A percentile compares a stretch with the other conserved stretches of the same genome.
Evolutionary conservation across 1,139 yeast genomes (phyloP).

Genomic region (Geotrichum bryndzae): DNA sequence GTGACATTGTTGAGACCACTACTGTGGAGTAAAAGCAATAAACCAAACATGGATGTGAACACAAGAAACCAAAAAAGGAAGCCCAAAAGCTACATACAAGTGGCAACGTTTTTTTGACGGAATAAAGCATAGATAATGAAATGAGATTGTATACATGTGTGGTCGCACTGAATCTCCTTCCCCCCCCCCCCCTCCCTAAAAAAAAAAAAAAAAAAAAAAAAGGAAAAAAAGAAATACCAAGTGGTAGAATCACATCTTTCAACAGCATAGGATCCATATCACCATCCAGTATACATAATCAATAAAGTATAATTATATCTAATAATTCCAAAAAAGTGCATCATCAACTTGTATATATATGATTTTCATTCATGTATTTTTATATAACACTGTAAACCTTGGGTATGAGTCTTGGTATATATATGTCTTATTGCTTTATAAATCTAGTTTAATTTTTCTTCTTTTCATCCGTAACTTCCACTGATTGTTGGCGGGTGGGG

Average conservation of each 20-base stretch:
- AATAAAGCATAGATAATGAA: too few species aligned
- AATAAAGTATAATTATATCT: neutral
- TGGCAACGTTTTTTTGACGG: too few species aligned
- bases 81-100: too few species aligned
- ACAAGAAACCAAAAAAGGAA: too few species aligned
- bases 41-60: too few species aligned
- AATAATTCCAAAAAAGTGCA: neutral
- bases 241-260: too few species aligned
- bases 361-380: neutral
- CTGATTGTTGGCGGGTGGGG: constrained; percentile 1
- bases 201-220: neutral
- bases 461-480: neutral
- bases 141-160: too few species aligned
- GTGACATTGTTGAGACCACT: constrained; percentile 33
- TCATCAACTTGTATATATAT: neutral
- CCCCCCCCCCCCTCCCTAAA: neutral
- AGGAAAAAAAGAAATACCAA: neutral
- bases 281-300: neutral
- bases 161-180: too few species aligned
- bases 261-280: too few species aligned
- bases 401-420: too few species aligned
- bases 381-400: too few species aligned
- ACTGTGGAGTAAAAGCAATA: neutral
- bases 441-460: neutral
- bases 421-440: too few species aligned